These are phyloP conservation scores for Phlebiopsis flavidoalba DNA, from an alignment of 768 basidiomycete genomes.

Conservation along the genomic window DNA sequence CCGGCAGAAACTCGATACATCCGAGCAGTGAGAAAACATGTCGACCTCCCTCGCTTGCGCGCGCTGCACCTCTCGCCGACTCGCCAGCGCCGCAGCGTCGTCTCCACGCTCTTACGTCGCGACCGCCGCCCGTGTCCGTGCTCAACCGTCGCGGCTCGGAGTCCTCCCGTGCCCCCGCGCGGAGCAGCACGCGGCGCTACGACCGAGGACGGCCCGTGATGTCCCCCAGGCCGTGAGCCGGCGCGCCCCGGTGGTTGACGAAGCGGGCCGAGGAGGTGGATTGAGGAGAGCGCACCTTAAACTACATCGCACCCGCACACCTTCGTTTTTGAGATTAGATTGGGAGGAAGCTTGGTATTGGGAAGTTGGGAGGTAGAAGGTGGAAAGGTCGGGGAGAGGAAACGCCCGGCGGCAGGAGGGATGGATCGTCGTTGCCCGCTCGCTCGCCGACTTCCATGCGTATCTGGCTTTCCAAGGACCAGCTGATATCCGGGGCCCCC, in stretches of 20 bases:
- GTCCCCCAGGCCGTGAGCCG: background rate
- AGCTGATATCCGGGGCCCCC: background rate
- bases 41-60: constrained; percentile 58
- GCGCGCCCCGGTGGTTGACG: constrained; percentile 39
- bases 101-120: constrained; percentile 76
- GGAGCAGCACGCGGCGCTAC: constrained; percentile 49
- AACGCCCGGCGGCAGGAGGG: background rate
- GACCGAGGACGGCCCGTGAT: constrained; percentile 38
- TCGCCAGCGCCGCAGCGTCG: constrained; percentile 62
- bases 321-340: no score
- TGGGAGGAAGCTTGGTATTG: no score
- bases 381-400: no score
- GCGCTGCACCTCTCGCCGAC: constrained; percentile 49
- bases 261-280: constrained; percentile 75
- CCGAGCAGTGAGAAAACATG: constrained; percentile 30
- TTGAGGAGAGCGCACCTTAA: constrained; percentile 58
- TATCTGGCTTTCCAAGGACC: no score
- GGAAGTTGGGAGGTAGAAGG: no score
- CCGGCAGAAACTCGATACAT: background rate
- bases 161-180: constrained; percentile 80
- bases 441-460: no score
- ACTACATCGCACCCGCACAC: no score
- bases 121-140: constrained; percentile 74
- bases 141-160: constrained; percentile 76
- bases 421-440: background rate